These are phyloP conservation scores for Tricholoma hemisulphureum DNA, from an alignment of 768 basidiomycete genomes.

Conservation along the genomic window DNA sequence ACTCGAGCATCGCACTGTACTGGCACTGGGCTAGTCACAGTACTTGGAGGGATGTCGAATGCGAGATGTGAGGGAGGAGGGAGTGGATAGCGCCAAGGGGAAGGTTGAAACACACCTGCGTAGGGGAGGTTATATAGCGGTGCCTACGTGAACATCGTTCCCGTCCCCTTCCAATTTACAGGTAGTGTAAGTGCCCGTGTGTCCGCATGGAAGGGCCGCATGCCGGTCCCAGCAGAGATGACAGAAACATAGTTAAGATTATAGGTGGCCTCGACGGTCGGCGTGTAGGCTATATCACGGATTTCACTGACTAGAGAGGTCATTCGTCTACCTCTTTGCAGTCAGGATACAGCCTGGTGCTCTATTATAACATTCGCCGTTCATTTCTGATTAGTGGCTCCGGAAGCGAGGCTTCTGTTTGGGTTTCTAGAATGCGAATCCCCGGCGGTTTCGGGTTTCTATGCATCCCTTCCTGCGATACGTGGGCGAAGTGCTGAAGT, in stretches of 20 bases:
- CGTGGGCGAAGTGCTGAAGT: not conserved
- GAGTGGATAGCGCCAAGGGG: slow-evolving; percentile 11
- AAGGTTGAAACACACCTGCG: slow-evolving; percentile 10
- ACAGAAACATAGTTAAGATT: slow-evolving; percentile 2
- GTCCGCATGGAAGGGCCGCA: slow-evolving; percentile 17
- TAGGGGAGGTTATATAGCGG: slow-evolving; percentile 14
- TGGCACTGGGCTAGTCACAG: not conserved
- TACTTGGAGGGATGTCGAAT: slow-evolving; percentile 5
- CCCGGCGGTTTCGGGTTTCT: not conserved
- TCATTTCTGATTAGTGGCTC: not conserved
- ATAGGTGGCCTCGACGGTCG: not conserved
- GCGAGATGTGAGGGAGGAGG: not conserved
- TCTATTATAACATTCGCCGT: not conserved
- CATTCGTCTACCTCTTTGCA: not conserved
- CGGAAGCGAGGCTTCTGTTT: not conserved
- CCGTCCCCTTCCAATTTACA: not conserved
- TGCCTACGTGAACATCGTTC: not conserved
- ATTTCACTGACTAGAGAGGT: not conserved
- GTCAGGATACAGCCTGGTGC: not conserved
- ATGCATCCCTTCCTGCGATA: not conserved
- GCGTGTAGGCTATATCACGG: not conserved
- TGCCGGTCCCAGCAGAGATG: slow-evolving; percentile 16
- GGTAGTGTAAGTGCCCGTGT: not conserved
- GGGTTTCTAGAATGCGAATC: not conserved
- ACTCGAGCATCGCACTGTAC: slow-evolving; percentile 24